Evolutionary conservation across 345 rosid species (phyloP).

Genomic region (Lepidium aucheri): DNA sequence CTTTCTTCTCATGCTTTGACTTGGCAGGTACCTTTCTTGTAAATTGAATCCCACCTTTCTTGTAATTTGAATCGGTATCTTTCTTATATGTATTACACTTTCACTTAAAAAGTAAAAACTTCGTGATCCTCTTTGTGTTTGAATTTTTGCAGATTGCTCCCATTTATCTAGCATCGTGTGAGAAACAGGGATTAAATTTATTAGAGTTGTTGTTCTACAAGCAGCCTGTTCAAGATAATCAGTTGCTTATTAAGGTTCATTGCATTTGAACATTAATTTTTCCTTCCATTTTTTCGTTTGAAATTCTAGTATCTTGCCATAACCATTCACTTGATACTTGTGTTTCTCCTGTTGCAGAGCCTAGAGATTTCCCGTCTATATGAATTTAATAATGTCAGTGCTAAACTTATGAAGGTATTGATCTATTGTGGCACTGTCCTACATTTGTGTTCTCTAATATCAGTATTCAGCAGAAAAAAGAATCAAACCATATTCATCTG

Average conservation of each 20-base stretch:
- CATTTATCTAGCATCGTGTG: slow-evolving; percentile 75
- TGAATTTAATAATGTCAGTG: slow-evolving; percentile 26
- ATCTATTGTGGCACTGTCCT: background rate
- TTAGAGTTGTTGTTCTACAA: slow-evolving; percentile 63
- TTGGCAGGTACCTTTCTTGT: slow-evolving; percentile 65
- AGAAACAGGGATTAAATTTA: slow-evolving; percentile 79
- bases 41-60: slow-evolving; percentile 9
- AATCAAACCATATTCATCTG: background rate
- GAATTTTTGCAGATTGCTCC: slow-evolving; percentile 68
- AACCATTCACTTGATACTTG: slow-evolving; percentile 13
- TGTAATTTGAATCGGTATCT: background rate
- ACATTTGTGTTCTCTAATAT: background rate
- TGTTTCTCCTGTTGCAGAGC: slow-evolving; percentile 41
- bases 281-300: background rate
- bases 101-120: background rate
- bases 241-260: slow-evolving; percentile 66
- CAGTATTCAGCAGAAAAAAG: background rate
- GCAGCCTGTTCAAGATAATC: slow-evolving; percentile 66
- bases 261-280: background rate
- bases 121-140: background rate
- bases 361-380: slow-evolving; percentile 39
- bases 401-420: slow-evolving; percentile 79
- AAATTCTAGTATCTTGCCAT: background rate
- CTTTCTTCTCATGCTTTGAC: slow-evolving; percentile 83
- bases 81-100: background rate